Evolutionary conservation across 208 protist genomes (phyloP).

Genomic region (Trypanosoma melophagium): DNA sequence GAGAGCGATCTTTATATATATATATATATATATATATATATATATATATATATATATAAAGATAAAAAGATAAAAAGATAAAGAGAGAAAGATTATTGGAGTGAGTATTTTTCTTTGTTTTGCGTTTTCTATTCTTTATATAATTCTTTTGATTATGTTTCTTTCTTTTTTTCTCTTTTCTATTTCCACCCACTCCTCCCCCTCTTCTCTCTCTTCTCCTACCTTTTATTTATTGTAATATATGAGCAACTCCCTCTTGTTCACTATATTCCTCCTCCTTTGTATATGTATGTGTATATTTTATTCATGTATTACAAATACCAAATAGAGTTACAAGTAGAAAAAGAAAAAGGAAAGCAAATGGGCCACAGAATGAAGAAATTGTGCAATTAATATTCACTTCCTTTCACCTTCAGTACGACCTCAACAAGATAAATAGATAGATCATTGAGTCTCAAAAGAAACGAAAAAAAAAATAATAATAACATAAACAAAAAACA

Average conservation of each 20-base stretch:
- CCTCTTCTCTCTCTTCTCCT: neutral
- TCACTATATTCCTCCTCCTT: too few relatives aligned
- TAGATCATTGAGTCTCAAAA: too few relatives aligned
- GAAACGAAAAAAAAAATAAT: conserved; percentile 16
- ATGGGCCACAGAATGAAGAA: neutral
- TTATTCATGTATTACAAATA: too few relatives aligned
- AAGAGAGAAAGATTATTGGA: neutral
- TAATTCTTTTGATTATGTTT: neutral
- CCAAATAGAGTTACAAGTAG: neutral
- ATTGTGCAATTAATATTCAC: too few relatives aligned
- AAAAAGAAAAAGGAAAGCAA: neutral
- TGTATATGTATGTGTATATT: too few relatives aligned
- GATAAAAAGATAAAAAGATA: neutral
- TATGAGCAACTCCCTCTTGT: too few relatives aligned
- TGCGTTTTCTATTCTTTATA: neutral
- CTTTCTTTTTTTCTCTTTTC: neutral
- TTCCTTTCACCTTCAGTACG: too few relatives aligned
- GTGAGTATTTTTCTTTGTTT: neutral
- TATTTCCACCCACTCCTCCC: neutral
- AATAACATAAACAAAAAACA: neutral
- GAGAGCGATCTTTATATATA: too few relatives aligned
- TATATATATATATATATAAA: neutral
- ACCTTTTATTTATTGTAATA: too few relatives aligned
- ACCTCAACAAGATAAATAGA: too few relatives aligned
- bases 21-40: conserved; percentile 5